These are phyloP conservation scores for Backusella mclennaniae DNA, from an alignment of 192 early-diverging fungal genomes.

Conservation along the genomic window DNA sequence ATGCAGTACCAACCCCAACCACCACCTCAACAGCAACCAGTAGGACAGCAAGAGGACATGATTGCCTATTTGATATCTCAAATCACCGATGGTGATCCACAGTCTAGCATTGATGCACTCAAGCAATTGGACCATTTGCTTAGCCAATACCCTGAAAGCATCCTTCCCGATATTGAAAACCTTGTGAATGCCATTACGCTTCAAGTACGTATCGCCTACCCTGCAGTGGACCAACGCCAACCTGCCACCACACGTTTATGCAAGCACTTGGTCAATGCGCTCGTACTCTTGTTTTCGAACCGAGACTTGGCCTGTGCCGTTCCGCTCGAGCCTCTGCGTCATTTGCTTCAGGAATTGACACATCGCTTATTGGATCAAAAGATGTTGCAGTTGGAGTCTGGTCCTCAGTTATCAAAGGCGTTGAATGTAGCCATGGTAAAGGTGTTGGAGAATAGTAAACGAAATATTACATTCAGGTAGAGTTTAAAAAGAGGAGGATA, in stretches of 20 bases:
- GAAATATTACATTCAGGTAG: slow-evolving; percentile 72
- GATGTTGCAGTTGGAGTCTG: slow-evolving; percentile 58
- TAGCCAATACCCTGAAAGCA: slow-evolving; percentile 45
- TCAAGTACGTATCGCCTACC: slow-evolving; percentile 73
- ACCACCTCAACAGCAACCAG: slow-evolving; percentile 28
- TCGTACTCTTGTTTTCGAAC: slow-evolving; percentile 77
- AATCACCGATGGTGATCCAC: slow-evolving; percentile 61
- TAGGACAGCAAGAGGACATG: slow-evolving; percentile 42
- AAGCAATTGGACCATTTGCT: slow-evolving; percentile 72
- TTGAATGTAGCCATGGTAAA: slow-evolving; percentile 89
- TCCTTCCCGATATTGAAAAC: slow-evolving; percentile 61
- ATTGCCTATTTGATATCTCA: slow-evolving; percentile 70
- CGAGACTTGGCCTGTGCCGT: slow-evolving; percentile 64
- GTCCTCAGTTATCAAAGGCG: slow-evolving; percentile 61
- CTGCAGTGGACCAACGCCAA: slow-evolving; percentile 49
- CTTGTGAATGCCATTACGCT: slow-evolving; percentile 71
- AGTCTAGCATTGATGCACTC: slow-evolving; percentile 69
- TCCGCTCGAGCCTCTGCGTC: slow-evolving; percentile 61
- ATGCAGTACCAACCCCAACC: slow-evolving; percentile 23
- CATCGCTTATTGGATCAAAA: slow-evolving; percentile 77
- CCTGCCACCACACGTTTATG: slow-evolving; percentile 63
- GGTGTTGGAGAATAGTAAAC: slow-evolving; percentile 85
- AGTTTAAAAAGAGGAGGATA: background rate
- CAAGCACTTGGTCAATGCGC: slow-evolving; percentile 74
- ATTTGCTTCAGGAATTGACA: slow-evolving; percentile 75